Base-by-base conservation (phyloP, 192 early-diverging fungal genomes). In the Entrophospora sp. region DNA sequence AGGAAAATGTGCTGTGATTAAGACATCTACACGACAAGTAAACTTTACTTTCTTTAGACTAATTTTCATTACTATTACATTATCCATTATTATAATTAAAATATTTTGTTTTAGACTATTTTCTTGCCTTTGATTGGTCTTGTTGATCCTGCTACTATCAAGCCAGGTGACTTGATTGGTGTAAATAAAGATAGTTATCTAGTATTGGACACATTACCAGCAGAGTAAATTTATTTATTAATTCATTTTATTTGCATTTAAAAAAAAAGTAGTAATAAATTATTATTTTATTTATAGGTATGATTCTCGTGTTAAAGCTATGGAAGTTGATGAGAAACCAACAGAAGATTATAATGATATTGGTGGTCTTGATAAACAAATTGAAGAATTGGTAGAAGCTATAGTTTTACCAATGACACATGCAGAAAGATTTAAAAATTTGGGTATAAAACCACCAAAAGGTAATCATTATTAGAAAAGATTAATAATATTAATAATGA, bases 241-340 rank as follows among this genome's bases (percentile, higher is more conserved):
- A 12, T 3, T 20, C 8, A 4, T 34, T 18, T 32, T 16, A 13
- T 10, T 16, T 37, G 1, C 13, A 7, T 27, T 38, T 40, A 7
- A 27, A 10, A 18, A 28, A 61, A 25, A 46, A 44, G 53, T 65
- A 5, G 16, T 14, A 30, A 18, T 20, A 8, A 7, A 2, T 40
- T 3, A 13, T 16, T 6, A 25, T 32, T 38, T 37, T 24, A 16
- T 22, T n/a, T 31, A 16, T 67, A 88, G 87, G 71, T 98, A 96
- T 68, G 96, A 98, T 76, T 92, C 93, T 30, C 85, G 96, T 44
- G 96, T 96, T 38, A 97, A 97, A 75, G 96, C 94, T 13, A 98
- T 98, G 96, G 96, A 98, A 76, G 96, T 98, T 5, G 96, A 98
- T 62, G 96, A 98, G 73, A 97, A 97, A 77, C 96, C 96, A 14